A percentile compares a stretch with the other conserved stretches of the same genome.
phyloP scores from a whole-genome alignment of 2,329 filamentous ascomycete species.

The Fusarium incarnatum region DNA sequence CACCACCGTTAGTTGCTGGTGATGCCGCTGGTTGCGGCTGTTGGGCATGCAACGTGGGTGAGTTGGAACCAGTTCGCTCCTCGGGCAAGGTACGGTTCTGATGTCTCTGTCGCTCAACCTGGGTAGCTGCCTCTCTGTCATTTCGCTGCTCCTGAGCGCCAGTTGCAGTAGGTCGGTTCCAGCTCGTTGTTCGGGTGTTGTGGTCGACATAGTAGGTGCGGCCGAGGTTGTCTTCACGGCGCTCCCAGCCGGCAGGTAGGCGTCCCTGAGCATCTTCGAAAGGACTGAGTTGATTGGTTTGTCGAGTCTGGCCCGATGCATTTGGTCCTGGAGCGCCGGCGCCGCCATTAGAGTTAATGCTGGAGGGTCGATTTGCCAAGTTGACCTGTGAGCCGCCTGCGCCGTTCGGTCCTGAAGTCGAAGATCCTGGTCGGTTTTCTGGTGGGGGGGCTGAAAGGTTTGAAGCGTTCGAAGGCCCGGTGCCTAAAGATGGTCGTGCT shows the following conservation, averaged over 20 bases:
- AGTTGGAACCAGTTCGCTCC: constrained; percentile 92
- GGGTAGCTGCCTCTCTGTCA: constrained; percentile 89
- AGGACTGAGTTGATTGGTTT: constrained; percentile 74
- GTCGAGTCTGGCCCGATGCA: constrained; percentile 50
- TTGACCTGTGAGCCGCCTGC: constrained; percentile 55
- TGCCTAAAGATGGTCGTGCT: constrained; percentile 59
- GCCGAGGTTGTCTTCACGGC: constrained; percentile 92
- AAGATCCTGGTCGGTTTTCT: constrained; percentile 65
- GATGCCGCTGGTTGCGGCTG: constrained; percentile 54
- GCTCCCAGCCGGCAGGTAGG: constrained; percentile 93
- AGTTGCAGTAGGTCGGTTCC: constrained; percentile 87
- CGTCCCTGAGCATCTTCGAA: constrained; percentile 97
- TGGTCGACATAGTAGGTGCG: constrained; percentile 99
- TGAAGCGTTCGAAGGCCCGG: constrained; percentile 59
- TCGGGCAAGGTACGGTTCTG: constrained; percentile 96
- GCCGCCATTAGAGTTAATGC: constrained; percentile 55
- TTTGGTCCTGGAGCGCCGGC: constrained; percentile 47
- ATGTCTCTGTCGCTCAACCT: constrained; percentile 91
- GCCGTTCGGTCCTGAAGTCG: constrained; percentile 64
- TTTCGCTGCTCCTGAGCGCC: constrained; percentile 77
- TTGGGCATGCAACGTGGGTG: constrained; percentile 77
- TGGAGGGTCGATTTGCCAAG: constrained; percentile 61
- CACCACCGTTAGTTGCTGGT: constrained; percentile 65
- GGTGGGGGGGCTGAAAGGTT: constrained; percentile 56
- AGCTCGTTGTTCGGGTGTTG: constrained; percentile 95